A percentile compares a stretch with the other conserved stretches of the same genome.
These are phyloP conservation scores for Mycena kentingensis DNA, from an alignment of 768 basidiomycete genomes.

Conservation along the genomic window DNA sequence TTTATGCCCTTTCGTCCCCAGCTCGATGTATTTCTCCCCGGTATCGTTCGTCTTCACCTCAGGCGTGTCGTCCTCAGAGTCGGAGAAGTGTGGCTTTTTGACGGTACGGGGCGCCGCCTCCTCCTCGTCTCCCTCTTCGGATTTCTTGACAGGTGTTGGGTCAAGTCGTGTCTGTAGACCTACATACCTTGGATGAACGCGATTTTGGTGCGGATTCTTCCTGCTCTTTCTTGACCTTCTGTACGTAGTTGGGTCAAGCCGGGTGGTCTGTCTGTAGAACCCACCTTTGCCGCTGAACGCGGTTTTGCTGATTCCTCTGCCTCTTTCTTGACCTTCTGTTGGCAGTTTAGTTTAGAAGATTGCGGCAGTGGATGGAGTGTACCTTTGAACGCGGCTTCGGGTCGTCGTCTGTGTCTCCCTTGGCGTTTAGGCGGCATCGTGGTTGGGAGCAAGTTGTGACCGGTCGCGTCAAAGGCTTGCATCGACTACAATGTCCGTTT, in stretches of 20 bases:
- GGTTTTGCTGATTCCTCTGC: too few species aligned
- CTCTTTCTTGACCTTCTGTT: not conserved
- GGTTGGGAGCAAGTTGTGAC: not conserved
- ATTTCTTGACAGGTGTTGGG: too few species aligned
- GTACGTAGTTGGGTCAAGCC: not conserved
- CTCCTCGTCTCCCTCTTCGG: conserved; percentile 4
- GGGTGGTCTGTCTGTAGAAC: not conserved
- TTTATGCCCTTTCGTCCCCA: conserved; percentile 76
- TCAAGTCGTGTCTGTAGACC: too few species aligned
- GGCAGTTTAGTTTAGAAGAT: too few species aligned
- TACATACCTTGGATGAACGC: too few species aligned
- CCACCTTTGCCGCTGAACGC: not conserved
- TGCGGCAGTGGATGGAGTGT: too few species aligned
- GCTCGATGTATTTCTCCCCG: conserved; percentile 60
- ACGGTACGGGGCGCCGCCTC: conserved; percentile 5
- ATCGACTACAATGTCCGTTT: not conserved
- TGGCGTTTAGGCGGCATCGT: not conserved
- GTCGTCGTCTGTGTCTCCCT: too few species aligned
- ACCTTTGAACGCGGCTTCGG: too few species aligned
- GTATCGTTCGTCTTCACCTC: conserved; percentile 32
- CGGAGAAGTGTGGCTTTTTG: conserved; percentile 40
- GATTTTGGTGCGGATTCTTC: too few species aligned
- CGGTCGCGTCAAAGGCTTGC: too few species aligned
- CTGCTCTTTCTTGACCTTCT: conserved; percentile 26
- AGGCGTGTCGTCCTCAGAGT: conserved; percentile 18